phyloP scores from a whole-genome alignment of 2,329 filamentous ascomycete genomes.

The Westerdykella aurantiaca region DNA sequence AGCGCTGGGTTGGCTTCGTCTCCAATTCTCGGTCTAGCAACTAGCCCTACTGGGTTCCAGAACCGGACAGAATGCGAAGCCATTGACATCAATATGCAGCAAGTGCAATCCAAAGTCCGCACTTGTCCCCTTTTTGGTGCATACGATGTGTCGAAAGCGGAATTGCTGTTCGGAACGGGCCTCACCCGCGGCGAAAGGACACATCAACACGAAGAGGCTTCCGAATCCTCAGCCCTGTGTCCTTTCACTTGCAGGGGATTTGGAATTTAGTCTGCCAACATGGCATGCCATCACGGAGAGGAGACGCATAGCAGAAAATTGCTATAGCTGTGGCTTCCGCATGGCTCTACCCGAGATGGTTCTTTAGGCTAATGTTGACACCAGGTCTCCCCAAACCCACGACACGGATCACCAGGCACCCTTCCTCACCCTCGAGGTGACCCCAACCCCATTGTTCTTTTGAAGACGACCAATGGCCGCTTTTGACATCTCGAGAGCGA shows the following conservation, averaged over 20 bases:
- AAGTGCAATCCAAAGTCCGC: constrained; percentile 4
- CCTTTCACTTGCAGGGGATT: constrained; percentile 7
- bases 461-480: no score
- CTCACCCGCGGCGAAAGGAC: constrained; percentile 14
- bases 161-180: constrained; percentile 22
- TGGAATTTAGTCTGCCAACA: constrained; percentile 12
- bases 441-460: constrained; percentile 5
- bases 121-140: constrained; percentile 8
- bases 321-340: constrained; percentile 21
- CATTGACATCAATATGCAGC: constrained; percentile 4
- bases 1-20: no score
- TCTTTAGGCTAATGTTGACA: constrained; percentile 23
- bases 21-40: no score
- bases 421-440: constrained; percentile 11
- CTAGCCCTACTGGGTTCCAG: no score
- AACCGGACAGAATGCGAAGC: not conserved
- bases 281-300: constrained; percentile 1
- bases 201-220: constrained; percentile 7
- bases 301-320: constrained; percentile 16
- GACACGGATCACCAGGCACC: constrained; percentile 13
- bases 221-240: not conserved
- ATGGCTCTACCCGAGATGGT: constrained; percentile 11
- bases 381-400: constrained; percentile 17
- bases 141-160: constrained; percentile 19
- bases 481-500: constrained; percentile 9